Conservation (phyloP, 306 rosid species). For the Argentina anserina region DNA sequence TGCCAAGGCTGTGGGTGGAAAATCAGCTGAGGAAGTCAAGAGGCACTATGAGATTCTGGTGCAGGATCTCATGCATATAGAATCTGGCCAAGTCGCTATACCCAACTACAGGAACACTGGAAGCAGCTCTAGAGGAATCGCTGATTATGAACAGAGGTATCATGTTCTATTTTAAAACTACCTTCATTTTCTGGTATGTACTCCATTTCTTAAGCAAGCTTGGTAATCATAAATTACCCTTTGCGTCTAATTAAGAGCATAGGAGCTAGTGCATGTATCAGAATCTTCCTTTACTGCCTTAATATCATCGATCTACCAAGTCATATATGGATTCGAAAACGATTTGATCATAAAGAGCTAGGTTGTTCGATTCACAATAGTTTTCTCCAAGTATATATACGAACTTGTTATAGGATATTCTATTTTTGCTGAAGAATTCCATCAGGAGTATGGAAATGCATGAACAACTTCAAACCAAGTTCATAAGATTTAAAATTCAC, state of each 20-base stretch:
- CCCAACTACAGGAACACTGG: constrained; percentile 54
- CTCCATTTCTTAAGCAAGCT: not conserved
- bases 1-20: constrained; percentile 85
- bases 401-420: not conserved
- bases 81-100: constrained; percentile 62
- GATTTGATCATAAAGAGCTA: not conserved
- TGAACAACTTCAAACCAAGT: not conserved
- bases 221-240: too few relatives aligned
- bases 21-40: constrained; percentile 64
- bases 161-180: not conserved
- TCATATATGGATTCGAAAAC: not conserved
- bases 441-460: not conserved
- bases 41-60: constrained; percentile 73
- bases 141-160: constrained; percentile 50
- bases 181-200: not conserved
- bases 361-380: not conserved
- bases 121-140: constrained; percentile 32
- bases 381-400: not conserved
- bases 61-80: constrained; percentile 71
- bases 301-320: not conserved
- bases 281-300: not conserved
- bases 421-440: not conserved
- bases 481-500: not conserved
- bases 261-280: not conserved
- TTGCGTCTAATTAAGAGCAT: not conserved